These are phyloP conservation scores for Apodospora peruviana DNA, from an alignment of 495 filamentous ascomycete genomes.

Conservation along the genomic window DNA sequence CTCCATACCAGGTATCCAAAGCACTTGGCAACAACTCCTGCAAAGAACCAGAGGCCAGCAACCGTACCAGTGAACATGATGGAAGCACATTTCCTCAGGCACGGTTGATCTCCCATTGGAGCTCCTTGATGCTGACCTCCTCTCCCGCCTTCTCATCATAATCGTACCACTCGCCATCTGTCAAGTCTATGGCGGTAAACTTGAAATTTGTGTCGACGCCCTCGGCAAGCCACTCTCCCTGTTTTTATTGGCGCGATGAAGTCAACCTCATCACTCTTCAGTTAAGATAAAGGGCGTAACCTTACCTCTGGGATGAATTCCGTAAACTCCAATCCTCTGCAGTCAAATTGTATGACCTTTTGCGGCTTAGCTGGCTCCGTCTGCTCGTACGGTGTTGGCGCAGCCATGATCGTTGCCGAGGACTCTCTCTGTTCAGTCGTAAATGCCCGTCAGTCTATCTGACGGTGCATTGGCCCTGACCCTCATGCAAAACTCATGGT, in stretches of 20 bases:
- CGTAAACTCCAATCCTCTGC: constrained; percentile 85
- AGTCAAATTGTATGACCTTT: constrained; percentile 85
- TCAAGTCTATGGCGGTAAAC: constrained; percentile 74
- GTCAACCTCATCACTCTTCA: too few species aligned
- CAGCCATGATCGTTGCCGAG: constrained; percentile 59
- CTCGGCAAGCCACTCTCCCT: constrained; percentile 83
- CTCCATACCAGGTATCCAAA: too few species aligned
- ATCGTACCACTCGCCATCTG: constrained; percentile 73
- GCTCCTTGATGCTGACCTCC: constrained; percentile 71
- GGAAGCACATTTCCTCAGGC: too few species aligned
- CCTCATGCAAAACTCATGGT: too few species aligned
- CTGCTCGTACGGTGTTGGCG: constrained; percentile 64
- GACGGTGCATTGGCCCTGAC: too few species aligned
- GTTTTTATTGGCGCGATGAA: background rate
- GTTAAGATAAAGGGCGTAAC: too few species aligned
- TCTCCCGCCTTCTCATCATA: constrained; percentile 56
- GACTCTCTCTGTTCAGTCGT: constrained; percentile 44
- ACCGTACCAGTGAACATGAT: too few species aligned
- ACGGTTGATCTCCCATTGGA: constrained; percentile 80
- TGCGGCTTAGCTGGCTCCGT: constrained; percentile 62
- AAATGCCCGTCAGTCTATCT: background rate
- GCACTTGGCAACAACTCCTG: too few species aligned
- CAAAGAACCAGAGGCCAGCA: too few species aligned
- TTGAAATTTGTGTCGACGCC: constrained; percentile 71
- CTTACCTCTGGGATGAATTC: constrained; percentile 83